Conservation (phyloP, 2,329 filamentous ascomycete genomes). For the Botryosphaeria dothidea region DNA sequence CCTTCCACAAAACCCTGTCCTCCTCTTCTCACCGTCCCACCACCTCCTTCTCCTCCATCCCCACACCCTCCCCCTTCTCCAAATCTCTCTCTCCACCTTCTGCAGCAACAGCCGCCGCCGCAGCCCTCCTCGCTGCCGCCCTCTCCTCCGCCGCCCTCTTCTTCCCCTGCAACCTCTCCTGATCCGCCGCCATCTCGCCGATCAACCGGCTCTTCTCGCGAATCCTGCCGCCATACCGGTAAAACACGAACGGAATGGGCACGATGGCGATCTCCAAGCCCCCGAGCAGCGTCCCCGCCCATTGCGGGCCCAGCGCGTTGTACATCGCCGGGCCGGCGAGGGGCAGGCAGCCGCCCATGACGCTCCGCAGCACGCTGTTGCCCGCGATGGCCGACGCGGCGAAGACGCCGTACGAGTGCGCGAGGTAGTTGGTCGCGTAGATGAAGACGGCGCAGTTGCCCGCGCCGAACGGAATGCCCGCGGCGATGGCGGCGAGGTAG, state of each 20-base stretch:
- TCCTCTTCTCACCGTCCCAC: background rate
- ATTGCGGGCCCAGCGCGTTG: conserved; percentile 66
- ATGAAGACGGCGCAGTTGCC: conserved; percentile 81
- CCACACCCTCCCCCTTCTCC: background rate
- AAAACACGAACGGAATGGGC: conserved; percentile 80
- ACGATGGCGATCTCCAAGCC: conserved; percentile 72
- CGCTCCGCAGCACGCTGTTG: conserved; percentile 71
- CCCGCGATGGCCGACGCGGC: conserved; percentile 78
- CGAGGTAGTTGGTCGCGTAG: conserved; percentile 78
- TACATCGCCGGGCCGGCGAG: conserved; percentile 77
- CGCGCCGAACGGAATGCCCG: conserved; percentile 75
- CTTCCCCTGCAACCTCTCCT: conserved; percentile 42
- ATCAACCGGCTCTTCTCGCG: conserved; percentile 58
- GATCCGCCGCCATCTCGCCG: conserved; percentile 45
- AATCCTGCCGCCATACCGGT: conserved; percentile 60
- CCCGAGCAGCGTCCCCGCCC: conserved; percentile 76
- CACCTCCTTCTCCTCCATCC: background rate
- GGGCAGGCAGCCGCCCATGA: conserved; percentile 76
- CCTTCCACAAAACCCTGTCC: no score
- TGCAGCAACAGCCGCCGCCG: conserved; percentile 24
- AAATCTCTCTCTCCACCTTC: conserved; percentile 24
- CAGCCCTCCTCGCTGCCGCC: conserved; percentile 44
- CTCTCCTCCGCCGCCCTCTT: conserved; percentile 40
- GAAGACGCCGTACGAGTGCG: conserved; percentile 77
- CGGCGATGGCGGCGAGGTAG: conserved; percentile 77